Evolutionary conservation across 2,329 filamentous ascomycete genomes (phyloP).

Genomic region (Eutypa lata): DNA sequence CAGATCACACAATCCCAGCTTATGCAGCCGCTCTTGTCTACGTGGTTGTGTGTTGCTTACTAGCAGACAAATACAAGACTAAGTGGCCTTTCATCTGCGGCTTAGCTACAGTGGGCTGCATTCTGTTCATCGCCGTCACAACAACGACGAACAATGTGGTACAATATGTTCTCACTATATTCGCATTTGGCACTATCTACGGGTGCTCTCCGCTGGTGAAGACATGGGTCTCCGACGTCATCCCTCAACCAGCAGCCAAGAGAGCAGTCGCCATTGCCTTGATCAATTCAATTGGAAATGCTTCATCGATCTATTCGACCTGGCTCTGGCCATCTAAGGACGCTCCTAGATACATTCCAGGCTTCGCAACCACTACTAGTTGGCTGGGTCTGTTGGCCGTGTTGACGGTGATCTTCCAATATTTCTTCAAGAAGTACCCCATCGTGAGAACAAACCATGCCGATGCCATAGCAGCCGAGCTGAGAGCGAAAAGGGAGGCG

Average conservation of each 20-base stretch:
- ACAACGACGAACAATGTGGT: constrained; percentile 9
- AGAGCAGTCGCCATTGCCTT: constrained; percentile 9
- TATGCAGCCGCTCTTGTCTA: constrained; percentile 23
- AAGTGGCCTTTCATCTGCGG: constrained; percentile 25
- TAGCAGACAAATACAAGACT: constrained; percentile 21
- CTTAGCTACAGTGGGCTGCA: constrained; percentile 18
- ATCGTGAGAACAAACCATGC: not conserved
- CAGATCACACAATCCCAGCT: constrained; percentile 22
- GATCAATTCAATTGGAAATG: constrained; percentile 11
- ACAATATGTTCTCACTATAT: constrained; percentile 22
- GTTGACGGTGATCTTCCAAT: constrained; percentile 7
- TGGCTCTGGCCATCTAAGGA: constrained; percentile 8
- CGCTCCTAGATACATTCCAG: constrained; percentile 5
- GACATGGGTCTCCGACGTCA: constrained; percentile 17
- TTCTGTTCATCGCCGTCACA: constrained; percentile 22
- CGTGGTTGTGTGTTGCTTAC: constrained; percentile 21
- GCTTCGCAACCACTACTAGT: constrained; percentile 12
- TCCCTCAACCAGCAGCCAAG: constrained; percentile 16
- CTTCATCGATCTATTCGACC: constrained; percentile 9
- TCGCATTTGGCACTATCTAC: constrained; percentile 26
- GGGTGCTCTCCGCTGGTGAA: constrained; percentile 22
- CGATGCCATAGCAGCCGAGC: constrained; percentile 3
- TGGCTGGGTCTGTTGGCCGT: constrained; percentile 13
- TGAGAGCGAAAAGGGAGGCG: constrained; percentile 2
- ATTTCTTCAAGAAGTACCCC: constrained; percentile 13